A percentile compares a stretch with the other conserved stretches of the same genome.
phyloP scores from a whole-genome alignment of 495 filamentous ascomycete genomes.

The Aspergillus sclerotiicarbonarius region DNA sequence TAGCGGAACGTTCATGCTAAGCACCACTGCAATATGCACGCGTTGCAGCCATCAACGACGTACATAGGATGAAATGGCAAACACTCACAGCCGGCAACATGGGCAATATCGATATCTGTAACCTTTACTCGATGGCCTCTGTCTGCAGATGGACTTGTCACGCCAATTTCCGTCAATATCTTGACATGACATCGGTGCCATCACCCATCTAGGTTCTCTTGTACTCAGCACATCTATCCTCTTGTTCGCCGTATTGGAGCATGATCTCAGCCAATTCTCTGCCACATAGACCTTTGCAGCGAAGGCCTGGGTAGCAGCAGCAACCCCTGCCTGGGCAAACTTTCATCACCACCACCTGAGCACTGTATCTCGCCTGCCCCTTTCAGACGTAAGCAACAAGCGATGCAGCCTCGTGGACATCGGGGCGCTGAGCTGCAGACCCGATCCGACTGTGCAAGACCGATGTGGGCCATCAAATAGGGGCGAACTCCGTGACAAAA shows the following conservation, averaged over 20 bases:
- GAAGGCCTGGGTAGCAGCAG: too few relatives aligned
- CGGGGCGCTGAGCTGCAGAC: slow-evolving; percentile 46
- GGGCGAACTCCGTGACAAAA: too few relatives aligned
- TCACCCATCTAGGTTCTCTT: too few relatives aligned
- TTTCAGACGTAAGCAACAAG: slow-evolving; percentile 53
- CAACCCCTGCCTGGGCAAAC: slow-evolving; percentile 21
- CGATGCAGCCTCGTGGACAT: slow-evolving; percentile 50
- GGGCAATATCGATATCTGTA: not conserved
- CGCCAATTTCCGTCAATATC: not conserved
- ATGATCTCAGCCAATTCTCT: too few relatives aligned
- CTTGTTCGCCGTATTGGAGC: too few relatives aligned
- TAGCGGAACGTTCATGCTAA: not conserved
- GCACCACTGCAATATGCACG: not conserved
- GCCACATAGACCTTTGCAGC: too few relatives aligned
- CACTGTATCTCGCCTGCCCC: slow-evolving; percentile 37
- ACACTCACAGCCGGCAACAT: not conserved
- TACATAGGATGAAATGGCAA: not conserved
- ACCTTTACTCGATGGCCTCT: not conserved
- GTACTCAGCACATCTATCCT: too few relatives aligned
- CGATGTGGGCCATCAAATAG: slow-evolving; percentile 33
- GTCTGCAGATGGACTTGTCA: not conserved
- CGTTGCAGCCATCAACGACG: not conserved
- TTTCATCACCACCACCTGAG: slow-evolving; percentile 52
- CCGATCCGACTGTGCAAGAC: slow-evolving; percentile 52
- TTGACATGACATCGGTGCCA: not conserved